A percentile compares a stretch with the other conserved stretches of the same genome.
Conservation (phyloP, 2,329 filamentous ascomycete species). For the Colletotrichum abscissum region DNA sequence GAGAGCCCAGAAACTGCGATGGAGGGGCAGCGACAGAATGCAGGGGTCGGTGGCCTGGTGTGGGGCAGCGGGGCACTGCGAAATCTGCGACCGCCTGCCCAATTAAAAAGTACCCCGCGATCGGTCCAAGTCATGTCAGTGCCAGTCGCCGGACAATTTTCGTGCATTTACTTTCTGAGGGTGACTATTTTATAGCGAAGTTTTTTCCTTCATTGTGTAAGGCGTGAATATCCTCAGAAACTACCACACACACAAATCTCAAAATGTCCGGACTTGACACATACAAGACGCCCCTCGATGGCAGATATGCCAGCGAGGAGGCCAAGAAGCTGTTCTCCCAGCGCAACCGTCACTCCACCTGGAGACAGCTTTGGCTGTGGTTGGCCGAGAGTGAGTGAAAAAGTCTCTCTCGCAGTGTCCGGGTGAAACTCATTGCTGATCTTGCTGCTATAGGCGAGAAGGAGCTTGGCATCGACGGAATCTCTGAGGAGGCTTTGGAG, state of each 20-base stretch:
- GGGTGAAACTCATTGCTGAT: background rate
- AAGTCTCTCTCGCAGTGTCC: background rate
- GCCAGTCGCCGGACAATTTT: constrained; percentile 5
- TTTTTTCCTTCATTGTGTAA: background rate
- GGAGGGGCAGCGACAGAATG: background rate
- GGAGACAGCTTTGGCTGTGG: constrained; percentile 87
- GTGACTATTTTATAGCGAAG: background rate
- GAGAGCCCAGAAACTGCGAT: background rate
- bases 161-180: background rate
- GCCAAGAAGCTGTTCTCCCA: constrained; percentile 86
- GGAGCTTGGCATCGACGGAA: constrained; percentile 79
- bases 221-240: background rate
- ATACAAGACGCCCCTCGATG: constrained; percentile 66
- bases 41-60: background rate
- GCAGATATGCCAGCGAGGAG: constrained; percentile 78
- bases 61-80: constrained; percentile 6
- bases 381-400: constrained; percentile 73
- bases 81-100: constrained; percentile 21
- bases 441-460: constrained; percentile 62
- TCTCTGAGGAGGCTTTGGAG: constrained; percentile 79
- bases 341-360: constrained; percentile 79
- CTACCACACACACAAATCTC: too few relatives aligned
- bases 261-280: constrained; percentile 2
- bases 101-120: constrained; percentile 18
- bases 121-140: constrained; percentile 22